Evolutionary conservation across 257 asterid genomes (phyloP).

Genomic region (Capsicum pubescens): DNA sequence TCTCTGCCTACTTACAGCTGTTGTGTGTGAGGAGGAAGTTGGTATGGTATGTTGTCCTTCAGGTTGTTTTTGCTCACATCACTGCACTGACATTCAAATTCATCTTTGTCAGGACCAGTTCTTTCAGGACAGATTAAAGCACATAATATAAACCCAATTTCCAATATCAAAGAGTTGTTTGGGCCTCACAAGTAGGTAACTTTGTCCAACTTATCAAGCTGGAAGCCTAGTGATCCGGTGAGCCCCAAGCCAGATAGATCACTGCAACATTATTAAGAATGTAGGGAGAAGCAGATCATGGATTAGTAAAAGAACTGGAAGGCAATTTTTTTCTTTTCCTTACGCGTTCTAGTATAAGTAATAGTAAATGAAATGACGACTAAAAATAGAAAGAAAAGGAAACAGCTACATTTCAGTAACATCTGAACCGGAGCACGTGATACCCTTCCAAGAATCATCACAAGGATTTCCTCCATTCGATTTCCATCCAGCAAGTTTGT

Average conservation of each 20-base stretch:
- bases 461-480: conserved; percentile 60
- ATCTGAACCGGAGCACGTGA: conserved; percentile 50
- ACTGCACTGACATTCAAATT: conserved; percentile 58
- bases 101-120: conserved; percentile 38
- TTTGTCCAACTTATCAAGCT: conserved; percentile 50
- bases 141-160: conserved; percentile 26
- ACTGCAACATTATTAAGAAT: conserved; percentile 37
- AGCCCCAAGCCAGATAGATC: conserved; percentile 52
- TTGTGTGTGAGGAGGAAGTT: conserved; percentile 61
- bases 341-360: not conserved
- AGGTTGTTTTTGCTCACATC: conserved; percentile 70
- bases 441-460: conserved; percentile 58
- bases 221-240: conserved; percentile 56
- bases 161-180: conserved; percentile 33
- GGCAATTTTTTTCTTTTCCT: not conserved
- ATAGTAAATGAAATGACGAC: not conserved
- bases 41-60: conserved; percentile 60
- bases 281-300: not conserved
- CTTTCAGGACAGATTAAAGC: conserved; percentile 18
- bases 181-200: conserved; percentile 61
- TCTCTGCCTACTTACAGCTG: conserved; percentile 49
- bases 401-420: conserved; percentile 49
- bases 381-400: not conserved
- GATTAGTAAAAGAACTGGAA: conserved; percentile 17
- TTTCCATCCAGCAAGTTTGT: conserved; percentile 46